Conservation (phyloP, 371 early-diverging fungal genomes). For the Rhizomucor miehei region DNA sequence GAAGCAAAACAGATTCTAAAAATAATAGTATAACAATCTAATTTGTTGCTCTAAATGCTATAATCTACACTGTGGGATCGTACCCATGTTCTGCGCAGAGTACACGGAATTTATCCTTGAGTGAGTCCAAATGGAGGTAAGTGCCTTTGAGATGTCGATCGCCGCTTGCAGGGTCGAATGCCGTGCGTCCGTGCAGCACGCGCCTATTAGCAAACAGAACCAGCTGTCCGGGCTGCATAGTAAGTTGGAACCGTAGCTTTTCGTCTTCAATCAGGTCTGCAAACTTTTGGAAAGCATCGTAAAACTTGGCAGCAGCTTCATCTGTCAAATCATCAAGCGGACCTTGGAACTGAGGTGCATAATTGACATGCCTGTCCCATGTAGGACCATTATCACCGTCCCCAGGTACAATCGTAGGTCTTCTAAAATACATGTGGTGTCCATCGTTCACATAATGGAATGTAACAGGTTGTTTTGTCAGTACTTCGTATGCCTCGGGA, state of each 20-base stretch:
- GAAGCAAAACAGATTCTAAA: too few relatives aligned
- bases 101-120: slow-evolving; percentile 65
- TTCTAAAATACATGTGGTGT: slow-evolving; percentile 68
- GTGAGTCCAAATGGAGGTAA: slow-evolving; percentile 77
- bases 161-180: slow-evolving; percentile 73
- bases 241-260: slow-evolving; percentile 56
- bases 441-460: slow-evolving; percentile 84
- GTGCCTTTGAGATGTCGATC: slow-evolving; percentile 80
- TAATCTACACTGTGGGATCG: slow-evolving; percentile 13
- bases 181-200: slow-evolving; percentile 79
- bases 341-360: slow-evolving; percentile 91
- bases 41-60: too few relatives aligned
- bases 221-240: slow-evolving; percentile 72
- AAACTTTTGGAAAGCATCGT: slow-evolving; percentile 70
- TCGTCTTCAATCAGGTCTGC: slow-evolving; percentile 59
- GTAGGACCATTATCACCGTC: slow-evolving; percentile 33
- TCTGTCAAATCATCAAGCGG: slow-evolving; percentile 60
- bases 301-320: slow-evolving; percentile 53
- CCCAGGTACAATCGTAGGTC: slow-evolving; percentile 67
- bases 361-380: slow-evolving; percentile 66
- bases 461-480: slow-evolving; percentile 64
- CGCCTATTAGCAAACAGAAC: slow-evolving; percentile 84
- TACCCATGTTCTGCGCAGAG: slow-evolving; percentile 27
- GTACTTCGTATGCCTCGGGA: slow-evolving; percentile 62
- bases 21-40: too few relatives aligned